phyloP scores from a whole-genome alignment of 805 yeast genomes.

The Lachancea lanzarotensis region DNA sequence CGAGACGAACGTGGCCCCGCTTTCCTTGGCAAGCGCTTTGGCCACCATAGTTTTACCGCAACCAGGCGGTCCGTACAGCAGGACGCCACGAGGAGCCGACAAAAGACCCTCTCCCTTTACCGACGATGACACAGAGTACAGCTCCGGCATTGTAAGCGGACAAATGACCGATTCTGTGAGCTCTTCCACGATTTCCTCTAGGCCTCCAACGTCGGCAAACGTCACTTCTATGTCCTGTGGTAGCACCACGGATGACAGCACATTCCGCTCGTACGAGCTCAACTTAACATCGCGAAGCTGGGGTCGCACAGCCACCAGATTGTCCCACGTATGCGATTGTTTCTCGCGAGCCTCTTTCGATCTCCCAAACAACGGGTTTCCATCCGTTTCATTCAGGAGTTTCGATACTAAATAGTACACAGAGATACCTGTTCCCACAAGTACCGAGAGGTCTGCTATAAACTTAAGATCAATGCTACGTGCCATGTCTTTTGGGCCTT shows the following conservation, averaged over 20 bases:
- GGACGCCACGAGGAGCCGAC: conserved; percentile 91
- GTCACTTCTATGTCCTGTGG: conserved; percentile 75
- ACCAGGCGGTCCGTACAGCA: conserved; percentile 93
- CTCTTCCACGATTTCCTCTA: conserved; percentile 76
- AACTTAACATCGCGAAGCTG: conserved; percentile 41
- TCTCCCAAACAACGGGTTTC: conserved; percentile 36
- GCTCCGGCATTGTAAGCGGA: conserved; percentile 73
- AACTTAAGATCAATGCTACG: conserved; percentile 35
- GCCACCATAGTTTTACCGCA: conserved; percentile 98
- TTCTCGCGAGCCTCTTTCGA: conserved; percentile 56
- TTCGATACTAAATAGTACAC: conserved; percentile 54
- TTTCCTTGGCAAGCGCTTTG: conserved; percentile 86
- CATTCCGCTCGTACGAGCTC: conserved; percentile 69
- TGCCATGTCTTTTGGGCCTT: conserved; percentile 18
- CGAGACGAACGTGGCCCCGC: conserved; percentile 85
- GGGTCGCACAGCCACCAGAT: conserved; percentile 56
- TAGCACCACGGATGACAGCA: conserved; percentile 70
- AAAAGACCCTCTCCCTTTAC: conserved; percentile 36
- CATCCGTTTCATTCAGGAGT: conserved; percentile 39
- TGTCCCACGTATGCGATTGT: conserved; percentile 51
- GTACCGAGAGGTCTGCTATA: conserved; percentile 42
- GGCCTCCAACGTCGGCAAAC: conserved; percentile 84
- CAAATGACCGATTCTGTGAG: conserved; percentile 81
- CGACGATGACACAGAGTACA: conserved; percentile 58
- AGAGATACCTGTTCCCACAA: conserved; percentile 61